Evolutionary conservation across 176 grass and related monocot species (phyloP).

Genomic region (Hordeum marinum): DNA sequence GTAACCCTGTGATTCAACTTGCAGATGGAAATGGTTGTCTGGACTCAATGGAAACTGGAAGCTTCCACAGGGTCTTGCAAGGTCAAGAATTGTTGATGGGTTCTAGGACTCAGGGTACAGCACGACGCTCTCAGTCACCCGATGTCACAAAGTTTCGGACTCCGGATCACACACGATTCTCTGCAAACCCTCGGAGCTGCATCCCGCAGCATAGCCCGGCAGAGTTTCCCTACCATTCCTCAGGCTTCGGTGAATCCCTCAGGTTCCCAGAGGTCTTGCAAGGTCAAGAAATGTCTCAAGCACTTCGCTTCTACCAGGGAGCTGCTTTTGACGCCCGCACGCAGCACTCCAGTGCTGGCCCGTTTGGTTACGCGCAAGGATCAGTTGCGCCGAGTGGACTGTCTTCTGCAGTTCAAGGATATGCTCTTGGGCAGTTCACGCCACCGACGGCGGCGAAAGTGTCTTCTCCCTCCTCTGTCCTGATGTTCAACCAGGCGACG

Average conservation of each 20-base stretch:
- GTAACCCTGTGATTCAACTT: conserved; percentile 22
- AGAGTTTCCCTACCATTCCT: conserved; percentile 41
- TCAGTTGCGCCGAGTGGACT: conserved; percentile 5
- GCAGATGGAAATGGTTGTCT: conserved; percentile 63
- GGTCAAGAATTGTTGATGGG: conserved; percentile 97
- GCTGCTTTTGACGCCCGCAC: neutral
- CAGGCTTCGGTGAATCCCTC: conserved; percentile 61
- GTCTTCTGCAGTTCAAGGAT: conserved; percentile 26
- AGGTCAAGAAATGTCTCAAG: conserved; percentile 96
- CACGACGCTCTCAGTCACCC: conserved; percentile 20
- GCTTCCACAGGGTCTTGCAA: conserved; percentile 97
- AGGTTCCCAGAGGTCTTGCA: conserved; percentile 97
- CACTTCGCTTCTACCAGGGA: conserved; percentile 25
- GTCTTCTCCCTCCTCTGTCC: conserved; percentile 66
- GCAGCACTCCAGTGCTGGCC: conserved; percentile 17
- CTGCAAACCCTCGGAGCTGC: conserved; percentile 13
- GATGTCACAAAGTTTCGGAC: neutral
- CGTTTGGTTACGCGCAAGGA: conserved; percentile 19
- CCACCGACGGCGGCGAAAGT: conserved; percentile 27
- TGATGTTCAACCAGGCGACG: conserved; percentile 56
- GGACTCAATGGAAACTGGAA: conserved; percentile 53
- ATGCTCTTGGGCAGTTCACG: conserved; percentile 22
- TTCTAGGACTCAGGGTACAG: conserved; percentile 35
- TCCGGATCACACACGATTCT: conserved; percentile 3
- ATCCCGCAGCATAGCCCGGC: neutral